Evolutionary conservation across 1,139 yeast species (phyloP), one percentile per base, ranked within the genome.

Genomic region (Protomyces arabidopsidicola): DNA sequence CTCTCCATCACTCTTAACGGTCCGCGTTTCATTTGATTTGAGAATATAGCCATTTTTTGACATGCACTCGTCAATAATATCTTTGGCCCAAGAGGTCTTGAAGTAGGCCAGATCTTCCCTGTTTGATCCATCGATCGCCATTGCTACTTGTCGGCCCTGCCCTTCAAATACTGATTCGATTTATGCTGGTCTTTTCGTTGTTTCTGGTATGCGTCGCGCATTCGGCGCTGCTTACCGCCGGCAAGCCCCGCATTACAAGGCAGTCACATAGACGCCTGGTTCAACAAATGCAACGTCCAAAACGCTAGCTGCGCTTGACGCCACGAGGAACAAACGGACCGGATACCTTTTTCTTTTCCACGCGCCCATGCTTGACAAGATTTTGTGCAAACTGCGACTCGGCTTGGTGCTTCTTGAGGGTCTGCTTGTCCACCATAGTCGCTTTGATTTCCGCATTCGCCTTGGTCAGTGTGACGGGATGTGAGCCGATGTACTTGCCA

Each of bases 401-500:
- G 27, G 61, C 58, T 45, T 57, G 57, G 35, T 52, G 56, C 50
- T 52, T 62, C 55, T 57, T 63, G 38, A 63, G 38, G 31, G 52
- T 56, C 18, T 54, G 38, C 22, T 50, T 42, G 35, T 63, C 61
- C 24, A 63, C 60, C 27, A 63, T 55, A 36, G 60, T 61, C 14
- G 65, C 63, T 52, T 53, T 63, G 38, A 63, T 59, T 39, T 61
- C 57, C 5, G 60, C 59, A 53, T 58, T 55, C 12, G 93, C 91
- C 65, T 86, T 78, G 72, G 85, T 84, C 72, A 87, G 75, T 68
- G 82, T 86, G 39, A 87, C 84, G 0, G 95, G 95, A 68, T 85
- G 86, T 68, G 81, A 82, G 0, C 95, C 95, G 55, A 88, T 80
- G 69, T 86, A 87, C 72, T 86, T 86, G 51, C 89, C 70, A 72